Base-by-base conservation (phyloP, 2,329 filamentous ascomycete genomes). In the Claviceps citrina region DNA sequence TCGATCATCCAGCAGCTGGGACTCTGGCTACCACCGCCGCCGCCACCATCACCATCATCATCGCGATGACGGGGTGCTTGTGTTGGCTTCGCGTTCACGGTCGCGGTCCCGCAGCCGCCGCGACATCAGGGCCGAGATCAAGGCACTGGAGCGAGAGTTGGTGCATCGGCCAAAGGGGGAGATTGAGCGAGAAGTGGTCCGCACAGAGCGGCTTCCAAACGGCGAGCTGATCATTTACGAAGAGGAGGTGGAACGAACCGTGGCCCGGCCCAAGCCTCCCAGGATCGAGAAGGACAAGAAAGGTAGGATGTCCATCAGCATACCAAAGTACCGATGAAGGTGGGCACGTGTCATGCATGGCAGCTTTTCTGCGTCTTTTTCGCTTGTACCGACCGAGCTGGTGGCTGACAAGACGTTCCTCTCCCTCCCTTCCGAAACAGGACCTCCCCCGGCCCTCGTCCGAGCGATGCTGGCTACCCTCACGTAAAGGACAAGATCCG, bases 281-380 rank as follows among this genome's bases (percentile, higher is more conserved):
- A 70, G 81, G 51, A 76, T 94, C 52, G 82, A 85, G 64, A 85
- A 82, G 69, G 85, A 95, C 65, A 81, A 81, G 70, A 91, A 84
- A 86, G 86, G 87, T 93, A 91, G 80, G 82, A 78, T 91, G 76
- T 76, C 78, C 68, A 78, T 87, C 66, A 83, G 81, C 67, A 73
- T 84, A 62, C 82, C 81, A 55, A 76, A 78, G 65, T 71, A 76
- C 62, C 73, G 67, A 62, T 71, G 63, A 68, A 69, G 65, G 66
- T 70, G 63, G 58, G 68, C 59, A 51, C 52, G 30, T 5, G 8
- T 16, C 1, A 51, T 51, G 47, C 48, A 45, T 36, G 48, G 39
- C 39, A 39, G 35, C 34, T 41, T n/a, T 22, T 24, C 5, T 42
- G 30, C 26, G 9, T 19, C 31, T 7, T 20, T 9, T 32, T 22